Evolutionary conservation across 202 grass and related monocot genomes (phyloP).

Genomic region (Dendrocalamus latiflorus): DNA sequence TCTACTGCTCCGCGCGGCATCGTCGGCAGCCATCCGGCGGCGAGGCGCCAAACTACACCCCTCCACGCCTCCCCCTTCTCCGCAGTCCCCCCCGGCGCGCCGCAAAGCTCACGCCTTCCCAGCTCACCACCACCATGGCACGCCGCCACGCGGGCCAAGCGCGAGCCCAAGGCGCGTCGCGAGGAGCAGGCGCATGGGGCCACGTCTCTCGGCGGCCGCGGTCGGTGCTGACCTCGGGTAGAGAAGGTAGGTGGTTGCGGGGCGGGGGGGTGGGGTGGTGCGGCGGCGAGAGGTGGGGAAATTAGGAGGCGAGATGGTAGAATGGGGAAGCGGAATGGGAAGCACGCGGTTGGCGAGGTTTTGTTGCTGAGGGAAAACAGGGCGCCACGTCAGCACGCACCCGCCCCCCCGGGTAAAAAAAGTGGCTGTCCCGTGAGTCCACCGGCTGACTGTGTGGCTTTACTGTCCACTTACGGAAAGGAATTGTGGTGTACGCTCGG

Average conservation of each 20-base stretch:
- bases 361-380: conserved; percentile 8
- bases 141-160: background rate
- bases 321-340: background rate
- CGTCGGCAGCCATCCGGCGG: conserved; percentile 45
- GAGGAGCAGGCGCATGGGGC: background rate
- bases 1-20: conserved; percentile 51
- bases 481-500: background rate
- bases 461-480: background rate
- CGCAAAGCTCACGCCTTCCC: background rate
- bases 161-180: background rate
- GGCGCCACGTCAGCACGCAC: conserved; percentile 19
- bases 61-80: background rate
- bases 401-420: background rate
- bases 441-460: background rate
- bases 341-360: conserved; percentile 9
- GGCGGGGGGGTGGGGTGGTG: background rate
- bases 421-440: background rate
- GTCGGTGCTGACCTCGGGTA: background rate
- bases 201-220: background rate
- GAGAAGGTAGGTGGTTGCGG: background rate
- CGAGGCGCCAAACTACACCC: background rate
- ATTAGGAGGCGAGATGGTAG: background rate
- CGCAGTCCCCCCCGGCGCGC: background rate
- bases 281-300: conserved; percentile 19
- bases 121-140: background rate